These are phyloP conservation scores for Tephrocybe sp. DNA, from an alignment of 768 basidiomycete genomes.

Conservation along the genomic window DNA sequence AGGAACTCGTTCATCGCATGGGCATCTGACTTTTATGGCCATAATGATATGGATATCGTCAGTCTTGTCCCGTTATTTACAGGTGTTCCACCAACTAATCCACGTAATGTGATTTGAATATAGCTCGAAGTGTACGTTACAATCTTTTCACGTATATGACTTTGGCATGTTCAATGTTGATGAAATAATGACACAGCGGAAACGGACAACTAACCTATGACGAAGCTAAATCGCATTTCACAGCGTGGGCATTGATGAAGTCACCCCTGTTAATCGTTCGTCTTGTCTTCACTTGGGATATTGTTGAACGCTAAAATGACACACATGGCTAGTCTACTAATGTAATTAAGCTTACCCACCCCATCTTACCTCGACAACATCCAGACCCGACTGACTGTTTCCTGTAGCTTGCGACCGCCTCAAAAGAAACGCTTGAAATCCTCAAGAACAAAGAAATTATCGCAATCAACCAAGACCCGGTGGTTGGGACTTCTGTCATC, in stretches of 20 bases:
- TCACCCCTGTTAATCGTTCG: conserved; percentile 47
- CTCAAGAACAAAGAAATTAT: conserved; percentile 63
- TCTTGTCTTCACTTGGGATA: conserved; percentile 3
- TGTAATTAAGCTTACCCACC: too few species aligned
- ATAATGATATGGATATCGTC: conserved; percentile 72
- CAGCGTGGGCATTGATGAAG: conserved; percentile 72
- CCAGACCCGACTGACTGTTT: background rate
- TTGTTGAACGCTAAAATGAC: background rate
- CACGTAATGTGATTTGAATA: background rate
- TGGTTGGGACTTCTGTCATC: conserved; percentile 57
- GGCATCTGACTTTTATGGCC: conserved; percentile 64
- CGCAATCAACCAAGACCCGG: conserved; percentile 67
- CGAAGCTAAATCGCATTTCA: conserved; percentile 69
- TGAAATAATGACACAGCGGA: conserved; percentile 41
- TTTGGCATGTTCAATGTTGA: background rate
- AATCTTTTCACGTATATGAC: background rate
- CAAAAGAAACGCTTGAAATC: conserved; percentile 50
- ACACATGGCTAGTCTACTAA: conserved; percentile 13
- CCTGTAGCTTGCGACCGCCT: conserved; percentile 41
- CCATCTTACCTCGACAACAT: too few species aligned
- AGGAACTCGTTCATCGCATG: conserved; percentile 68
- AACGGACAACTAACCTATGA: conserved; percentile 62
- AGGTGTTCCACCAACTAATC: background rate
- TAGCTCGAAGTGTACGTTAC: conserved; percentile 53
- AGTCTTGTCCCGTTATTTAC: conserved; percentile 2